phyloP scores from a whole-genome alignment of 164 flowering plant species.

The Chloranthus sessilifolius region DNA sequence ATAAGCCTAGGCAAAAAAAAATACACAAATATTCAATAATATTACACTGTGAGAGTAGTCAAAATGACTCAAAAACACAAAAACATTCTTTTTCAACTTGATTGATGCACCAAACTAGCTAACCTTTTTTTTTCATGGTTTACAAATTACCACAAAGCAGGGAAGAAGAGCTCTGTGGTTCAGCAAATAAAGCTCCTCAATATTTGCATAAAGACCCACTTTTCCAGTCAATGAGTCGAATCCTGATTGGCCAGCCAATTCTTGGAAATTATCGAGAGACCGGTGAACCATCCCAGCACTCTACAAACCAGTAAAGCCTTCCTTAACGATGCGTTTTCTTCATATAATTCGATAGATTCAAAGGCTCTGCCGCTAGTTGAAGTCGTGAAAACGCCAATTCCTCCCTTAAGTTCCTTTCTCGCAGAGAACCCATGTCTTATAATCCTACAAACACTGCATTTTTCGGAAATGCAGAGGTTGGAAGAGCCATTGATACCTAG shows the following conservation, averaged over 20 bases:
- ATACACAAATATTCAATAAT: too few species aligned
- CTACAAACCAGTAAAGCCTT: slow-evolving; percentile 65
- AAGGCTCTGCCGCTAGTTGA: slow-evolving; percentile 74
- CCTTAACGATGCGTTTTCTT: slow-evolving; percentile 30
- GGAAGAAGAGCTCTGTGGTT: slow-evolving; percentile 87
- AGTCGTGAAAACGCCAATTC: slow-evolving; percentile 66
- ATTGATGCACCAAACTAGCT: too few species aligned
- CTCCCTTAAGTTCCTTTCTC: slow-evolving; percentile 41
- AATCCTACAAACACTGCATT: slow-evolving; percentile 50
- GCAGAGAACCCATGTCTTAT: slow-evolving; percentile 51
- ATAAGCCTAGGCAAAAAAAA: too few species aligned
- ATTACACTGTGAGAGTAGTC: too few species aligned
- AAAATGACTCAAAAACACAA: too few species aligned
- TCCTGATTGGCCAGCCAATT: slow-evolving; percentile 50
- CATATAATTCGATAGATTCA: slow-evolving; percentile 37
- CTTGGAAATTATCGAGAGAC: slow-evolving; percentile 61
- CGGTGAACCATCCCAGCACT: slow-evolving; percentile 81
- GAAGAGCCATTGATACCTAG: slow-evolving; percentile 52
- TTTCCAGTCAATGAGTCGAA: slow-evolving; percentile 83
- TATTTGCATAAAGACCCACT: slow-evolving; percentile 66
- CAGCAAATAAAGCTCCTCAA: slow-evolving; percentile 87
- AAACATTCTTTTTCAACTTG: too few species aligned
- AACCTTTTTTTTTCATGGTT: slow-evolving; percentile 40
- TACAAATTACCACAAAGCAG: slow-evolving; percentile 89
- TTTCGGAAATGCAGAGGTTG: slow-evolving; percentile 43